Evolutionary conservation across 768 basidiomycete genomes (phyloP).

Genomic region (Leccinellum albellum): DNA sequence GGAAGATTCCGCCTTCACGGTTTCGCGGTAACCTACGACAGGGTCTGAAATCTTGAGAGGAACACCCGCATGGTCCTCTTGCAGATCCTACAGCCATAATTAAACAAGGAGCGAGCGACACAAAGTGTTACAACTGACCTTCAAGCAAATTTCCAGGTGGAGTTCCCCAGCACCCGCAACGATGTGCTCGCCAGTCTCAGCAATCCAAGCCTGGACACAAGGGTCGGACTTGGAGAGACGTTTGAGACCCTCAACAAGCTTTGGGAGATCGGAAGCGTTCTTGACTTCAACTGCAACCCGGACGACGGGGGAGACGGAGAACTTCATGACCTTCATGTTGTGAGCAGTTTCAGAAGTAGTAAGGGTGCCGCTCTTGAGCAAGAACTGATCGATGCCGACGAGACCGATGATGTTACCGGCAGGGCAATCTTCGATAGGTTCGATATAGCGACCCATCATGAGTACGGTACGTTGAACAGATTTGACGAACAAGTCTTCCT

Average conservation of each 20-base stretch:
- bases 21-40: conserved; percentile 97
- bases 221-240: conserved; percentile 99
- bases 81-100: conserved; percentile 68
- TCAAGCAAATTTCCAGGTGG: conserved; percentile 99
- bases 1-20: conserved; percentile 91
- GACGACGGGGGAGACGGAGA: conserved; percentile 99
- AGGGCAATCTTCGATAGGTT: conserved; percentile 98
- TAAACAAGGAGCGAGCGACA: not conserved
- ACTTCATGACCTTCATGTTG: conserved; percentile 99
- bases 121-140: conserved; percentile 45
- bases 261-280: conserved; percentile 98
- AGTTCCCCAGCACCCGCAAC: conserved; percentile 99
- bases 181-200: conserved; percentile 94
- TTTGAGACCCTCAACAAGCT: conserved; percentile 99
- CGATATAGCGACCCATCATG: conserved; percentile 99
- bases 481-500: conserved; percentile 97
- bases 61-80: conserved; percentile 99
- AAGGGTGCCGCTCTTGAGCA: conserved; percentile 98
- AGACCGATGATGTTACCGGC: conserved; percentile 98
- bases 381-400: conserved; percentile 99
- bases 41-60: conserved; percentile 98
- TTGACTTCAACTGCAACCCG: conserved; percentile 99
- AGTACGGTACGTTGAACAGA: conserved; percentile 97
- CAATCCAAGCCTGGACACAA: conserved; percentile 94
- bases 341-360: conserved; percentile 98